Evolutionary conservation across 352 stramenopile species (phyloP), one percentile per base, ranked within the genome.

Genomic region (Phytophthora crassamura): DNA sequence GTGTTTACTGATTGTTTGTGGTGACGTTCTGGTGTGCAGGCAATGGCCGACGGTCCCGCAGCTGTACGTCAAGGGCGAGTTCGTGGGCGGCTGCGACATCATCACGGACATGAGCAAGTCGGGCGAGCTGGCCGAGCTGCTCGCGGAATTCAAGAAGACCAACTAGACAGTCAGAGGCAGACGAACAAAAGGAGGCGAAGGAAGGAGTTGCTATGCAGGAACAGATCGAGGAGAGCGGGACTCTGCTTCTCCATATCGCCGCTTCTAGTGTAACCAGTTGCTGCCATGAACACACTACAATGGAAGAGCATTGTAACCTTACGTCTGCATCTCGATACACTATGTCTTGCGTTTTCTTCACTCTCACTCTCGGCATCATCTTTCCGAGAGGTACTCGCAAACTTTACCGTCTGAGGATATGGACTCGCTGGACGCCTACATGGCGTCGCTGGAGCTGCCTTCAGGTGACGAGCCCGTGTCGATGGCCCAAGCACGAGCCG

Each of bases 81-180:
- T 99, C 72, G 85, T 99, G 53, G 98, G 98, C 34, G 98, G 98
- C 52, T 99, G 97, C 80, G 98, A 99, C 85, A 99, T 99, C 80
- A 78, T 99, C 62, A 97, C 84, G 51, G 86, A 98, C 70, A 91
- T 98, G 89, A 92, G 89, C 84, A 90, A 97, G 74, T 97, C 84
- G 25, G 96, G 94, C 35, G 93, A 98, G 64, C 78, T 99, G 42
- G 69, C 81, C 8, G 90, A 97, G 52, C 55, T 98, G 62, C 82
- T 98, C 38, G 83, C 73, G 39, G 86, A 93, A 57, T 91, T 91
- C 70, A 84, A 93, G 72, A 89, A 95, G 51, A 28, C 18, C 66
- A 66, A 90, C 42, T 86, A 69, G 59, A 73, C 2, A 43, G 6
- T 55, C 9, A 51, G 30, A 15, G 51, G 34, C 42, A 28, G 16